Evolutionary conservation across 169 alveolate genomes (phyloP).

Genomic region (Plasmodium yoelii): DNA sequence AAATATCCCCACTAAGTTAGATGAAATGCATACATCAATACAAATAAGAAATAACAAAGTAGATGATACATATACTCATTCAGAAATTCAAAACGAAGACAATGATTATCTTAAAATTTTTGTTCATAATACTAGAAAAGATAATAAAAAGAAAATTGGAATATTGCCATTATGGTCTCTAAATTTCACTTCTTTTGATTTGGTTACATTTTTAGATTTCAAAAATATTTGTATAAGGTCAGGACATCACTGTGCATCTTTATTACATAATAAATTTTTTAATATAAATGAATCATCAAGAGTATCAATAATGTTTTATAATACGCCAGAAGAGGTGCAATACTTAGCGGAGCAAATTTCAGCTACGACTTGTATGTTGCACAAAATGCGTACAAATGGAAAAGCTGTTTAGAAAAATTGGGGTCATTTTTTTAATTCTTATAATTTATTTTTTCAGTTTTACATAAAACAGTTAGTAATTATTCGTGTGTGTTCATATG

Average conservation of each 20-base stretch:
- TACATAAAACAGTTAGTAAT: too few relatives aligned
- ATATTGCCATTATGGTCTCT: slow-evolving; percentile 59
- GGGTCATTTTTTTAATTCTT: too few relatives aligned
- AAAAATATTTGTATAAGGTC: slow-evolving; percentile 62
- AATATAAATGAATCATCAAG: slow-evolving; percentile 28
- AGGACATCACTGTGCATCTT: slow-evolving; percentile 65
- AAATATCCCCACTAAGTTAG: too few relatives aligned
- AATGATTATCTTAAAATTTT: background rate
- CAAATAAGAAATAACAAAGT: background rate
- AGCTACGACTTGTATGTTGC: slow-evolving; percentile 12
- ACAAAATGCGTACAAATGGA: background rate
- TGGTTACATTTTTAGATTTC: slow-evolving; percentile 56
- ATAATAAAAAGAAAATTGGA: slow-evolving; percentile 12
- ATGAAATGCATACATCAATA: background rate
- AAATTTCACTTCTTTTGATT: slow-evolving; percentile 42
- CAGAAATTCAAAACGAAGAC: background rate
- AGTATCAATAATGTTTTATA: slow-evolving; percentile 40
- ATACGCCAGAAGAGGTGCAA: slow-evolving; percentile 55
- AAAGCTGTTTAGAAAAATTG: too few relatives aligned
- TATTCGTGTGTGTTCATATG: too few relatives aligned
- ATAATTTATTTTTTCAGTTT: too few relatives aligned
- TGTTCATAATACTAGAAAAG: slow-evolving; percentile 26
- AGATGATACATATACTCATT: background rate
- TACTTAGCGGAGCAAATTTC: slow-evolving; percentile 58
- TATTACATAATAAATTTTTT: slow-evolving; percentile 20